Evolutionary conservation across 306 rosid species (phyloP).

Genomic region (Dalbergia oliveri): DNA sequence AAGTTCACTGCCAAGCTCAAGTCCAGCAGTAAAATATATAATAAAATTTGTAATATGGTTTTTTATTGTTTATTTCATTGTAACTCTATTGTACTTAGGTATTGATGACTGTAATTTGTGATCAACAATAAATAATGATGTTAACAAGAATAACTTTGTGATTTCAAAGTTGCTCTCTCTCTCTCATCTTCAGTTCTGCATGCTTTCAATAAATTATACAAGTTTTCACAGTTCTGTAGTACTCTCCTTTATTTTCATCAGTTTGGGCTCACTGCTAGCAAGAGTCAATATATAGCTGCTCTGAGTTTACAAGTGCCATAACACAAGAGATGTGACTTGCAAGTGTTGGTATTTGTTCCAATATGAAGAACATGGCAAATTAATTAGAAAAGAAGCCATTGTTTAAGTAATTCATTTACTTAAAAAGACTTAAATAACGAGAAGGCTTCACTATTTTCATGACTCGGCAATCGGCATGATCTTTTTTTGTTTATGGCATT

Average conservation of each 20-base stretch:
- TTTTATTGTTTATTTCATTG: conserved; percentile 7
- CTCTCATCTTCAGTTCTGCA: background rate
- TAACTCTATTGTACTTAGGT: conserved; percentile 17
- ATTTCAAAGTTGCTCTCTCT: no score
- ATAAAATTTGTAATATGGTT: background rate
- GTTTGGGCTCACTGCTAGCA: no score
- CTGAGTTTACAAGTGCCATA: no score
- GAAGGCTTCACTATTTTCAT: background rate
- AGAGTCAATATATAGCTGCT: no score
- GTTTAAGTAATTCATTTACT: background rate
- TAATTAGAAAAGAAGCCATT: background rate
- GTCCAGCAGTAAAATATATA: conserved; percentile 36
- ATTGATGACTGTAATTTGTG: conserved; percentile 39
- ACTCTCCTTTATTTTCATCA: no score
- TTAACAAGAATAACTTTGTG: background rate
- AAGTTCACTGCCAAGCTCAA: conserved; percentile 54
- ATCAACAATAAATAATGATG: conserved; percentile 22
- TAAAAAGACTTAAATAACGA: no score
- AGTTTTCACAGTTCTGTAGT: background rate
- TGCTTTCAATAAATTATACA: background rate
- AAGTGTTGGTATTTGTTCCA: background rate
- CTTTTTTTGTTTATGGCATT: background rate
- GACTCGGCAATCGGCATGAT: background rate
- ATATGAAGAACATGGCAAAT: background rate
- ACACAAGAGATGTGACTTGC: background rate